Evolutionary conservation across 2,329 filamentous ascomycete genomes (phyloP).

Genomic region (Ophiostoma pallidulum): DNA sequence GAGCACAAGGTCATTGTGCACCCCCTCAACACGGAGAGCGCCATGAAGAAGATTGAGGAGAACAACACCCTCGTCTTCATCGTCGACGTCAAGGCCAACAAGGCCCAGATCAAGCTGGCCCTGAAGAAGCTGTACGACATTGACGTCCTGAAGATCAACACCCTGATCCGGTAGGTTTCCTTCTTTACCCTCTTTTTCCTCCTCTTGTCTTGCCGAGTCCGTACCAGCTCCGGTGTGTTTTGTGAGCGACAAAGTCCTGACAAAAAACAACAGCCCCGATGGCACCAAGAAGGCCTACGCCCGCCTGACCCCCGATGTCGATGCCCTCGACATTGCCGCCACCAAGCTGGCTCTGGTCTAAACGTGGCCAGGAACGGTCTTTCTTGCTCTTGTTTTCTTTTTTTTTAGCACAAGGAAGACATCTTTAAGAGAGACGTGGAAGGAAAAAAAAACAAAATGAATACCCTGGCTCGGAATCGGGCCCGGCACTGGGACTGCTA

Average conservation of each 20-base stretch:
- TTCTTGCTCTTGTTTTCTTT: neutral
- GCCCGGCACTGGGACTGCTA: too few species aligned
- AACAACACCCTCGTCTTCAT: constrained; percentile 99
- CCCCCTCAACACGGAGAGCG: constrained; percentile 98
- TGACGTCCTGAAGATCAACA: constrained; percentile 98
- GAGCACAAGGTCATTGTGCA: constrained; percentile 96
- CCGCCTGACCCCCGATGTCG: constrained; percentile 89
- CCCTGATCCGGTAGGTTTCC: constrained; percentile 72
- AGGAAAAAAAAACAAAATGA: neutral
- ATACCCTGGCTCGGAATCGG: neutral
- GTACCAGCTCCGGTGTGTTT: too few species aligned
- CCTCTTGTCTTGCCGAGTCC: too few species aligned
- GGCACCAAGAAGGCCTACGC: constrained; percentile 98
- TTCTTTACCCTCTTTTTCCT: neutral
- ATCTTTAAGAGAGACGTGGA: constrained; percentile 4
- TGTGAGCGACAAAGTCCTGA: too few species aligned
- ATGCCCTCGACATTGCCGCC: constrained; percentile 97
- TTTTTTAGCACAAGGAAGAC: neutral
- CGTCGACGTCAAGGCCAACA: constrained; percentile 95
- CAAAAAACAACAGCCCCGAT: constrained; percentile 58
- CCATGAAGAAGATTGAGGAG: constrained; percentile 99
- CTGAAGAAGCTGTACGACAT: constrained; percentile 99
- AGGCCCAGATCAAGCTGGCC: constrained; percentile 97
- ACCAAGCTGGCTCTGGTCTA: constrained; percentile 99
- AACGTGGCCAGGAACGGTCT: constrained; percentile 23